phyloP scores from a whole-genome alignment of 2,329 filamentous ascomycete species.

The Hymenoscyphus salicellus region DNA sequence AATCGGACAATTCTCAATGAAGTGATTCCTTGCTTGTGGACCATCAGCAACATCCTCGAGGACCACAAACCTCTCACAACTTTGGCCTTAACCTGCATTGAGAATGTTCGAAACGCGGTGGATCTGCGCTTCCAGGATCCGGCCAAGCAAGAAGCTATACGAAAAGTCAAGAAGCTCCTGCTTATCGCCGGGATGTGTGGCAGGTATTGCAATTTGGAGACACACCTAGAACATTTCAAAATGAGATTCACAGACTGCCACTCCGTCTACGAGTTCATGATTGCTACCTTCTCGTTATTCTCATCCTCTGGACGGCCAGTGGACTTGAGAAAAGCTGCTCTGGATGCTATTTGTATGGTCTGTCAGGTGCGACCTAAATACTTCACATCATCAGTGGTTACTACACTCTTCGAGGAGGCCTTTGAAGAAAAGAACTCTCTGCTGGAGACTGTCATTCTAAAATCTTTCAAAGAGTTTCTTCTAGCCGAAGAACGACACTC shows the following conservation, averaged over 20 bases:
- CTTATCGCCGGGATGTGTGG: slow-evolving; percentile 81
- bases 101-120: slow-evolving; percentile 32
- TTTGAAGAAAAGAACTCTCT: slow-evolving; percentile 68
- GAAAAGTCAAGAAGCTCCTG: slow-evolving; percentile 58
- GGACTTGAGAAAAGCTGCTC: slow-evolving; percentile 69
- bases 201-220: slow-evolving; percentile 83
- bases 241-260: slow-evolving; percentile 60
- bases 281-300: slow-evolving; percentile 76
- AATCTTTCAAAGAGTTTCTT: slow-evolving; percentile 81
- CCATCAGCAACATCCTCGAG: slow-evolving; percentile 73
- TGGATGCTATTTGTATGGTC: slow-evolving; percentile 82
- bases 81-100: slow-evolving; percentile 61
- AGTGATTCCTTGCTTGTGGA: slow-evolving; percentile 86
- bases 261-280: slow-evolving; percentile 75
- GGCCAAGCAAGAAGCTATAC: slow-evolving; percentile 54
- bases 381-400: slow-evolving; percentile 75
- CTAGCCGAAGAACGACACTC: slow-evolving; percentile 78
- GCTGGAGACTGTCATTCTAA: slow-evolving; percentile 74
- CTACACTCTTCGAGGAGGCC: slow-evolving; percentile 73
- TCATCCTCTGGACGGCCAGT: slow-evolving; percentile 63
- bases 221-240: slow-evolving; percentile 63
- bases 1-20: slow-evolving; percentile 75
- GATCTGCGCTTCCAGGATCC: slow-evolving; percentile 44
- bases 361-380: slow-evolving; percentile 87
- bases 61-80: slow-evolving; percentile 68